Evolutionary conservation across 306 rosid species (phyloP).

Genomic region (Cucurbita ficifolia): DNA sequence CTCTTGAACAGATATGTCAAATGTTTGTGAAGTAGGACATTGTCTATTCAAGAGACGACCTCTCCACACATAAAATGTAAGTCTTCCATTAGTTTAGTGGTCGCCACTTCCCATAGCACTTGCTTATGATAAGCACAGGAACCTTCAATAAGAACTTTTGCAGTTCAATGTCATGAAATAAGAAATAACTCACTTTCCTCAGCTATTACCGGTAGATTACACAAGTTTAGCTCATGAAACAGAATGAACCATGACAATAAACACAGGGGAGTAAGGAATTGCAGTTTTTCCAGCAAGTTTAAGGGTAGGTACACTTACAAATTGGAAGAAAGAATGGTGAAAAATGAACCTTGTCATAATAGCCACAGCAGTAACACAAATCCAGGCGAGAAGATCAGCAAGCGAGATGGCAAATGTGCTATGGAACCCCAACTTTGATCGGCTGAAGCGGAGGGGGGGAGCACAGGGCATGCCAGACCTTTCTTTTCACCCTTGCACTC

Average conservation of each 20-base stretch:
- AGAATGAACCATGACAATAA: neutral
- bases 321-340: neutral
- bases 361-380: conserved; percentile 19
- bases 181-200: neutral
- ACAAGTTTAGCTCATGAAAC: neutral
- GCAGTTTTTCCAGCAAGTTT: neutral
- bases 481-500: conserved; percentile 55
- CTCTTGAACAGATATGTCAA: too few relatives aligned
- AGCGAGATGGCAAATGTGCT: conserved; percentile 18
- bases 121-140: neutral
- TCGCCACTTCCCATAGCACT: too few relatives aligned
- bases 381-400: conserved; percentile 25
- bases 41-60: too few relatives aligned
- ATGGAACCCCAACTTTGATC: conserved; percentile 19
- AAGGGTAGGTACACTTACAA: neutral
- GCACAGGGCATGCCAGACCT: conserved; percentile 66
- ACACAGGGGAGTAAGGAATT: neutral
- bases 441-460: conserved; percentile 31
- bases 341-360: conserved; percentile 10
- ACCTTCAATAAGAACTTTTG: neutral
- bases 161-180: neutral
- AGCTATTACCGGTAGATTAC: neutral
- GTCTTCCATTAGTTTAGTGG: too few relatives aligned
- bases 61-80: too few relatives aligned
- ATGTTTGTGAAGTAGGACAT: too few relatives aligned